Conservation (phyloP, 345 rosid species). For the Euphorbia lathyris region DNA sequence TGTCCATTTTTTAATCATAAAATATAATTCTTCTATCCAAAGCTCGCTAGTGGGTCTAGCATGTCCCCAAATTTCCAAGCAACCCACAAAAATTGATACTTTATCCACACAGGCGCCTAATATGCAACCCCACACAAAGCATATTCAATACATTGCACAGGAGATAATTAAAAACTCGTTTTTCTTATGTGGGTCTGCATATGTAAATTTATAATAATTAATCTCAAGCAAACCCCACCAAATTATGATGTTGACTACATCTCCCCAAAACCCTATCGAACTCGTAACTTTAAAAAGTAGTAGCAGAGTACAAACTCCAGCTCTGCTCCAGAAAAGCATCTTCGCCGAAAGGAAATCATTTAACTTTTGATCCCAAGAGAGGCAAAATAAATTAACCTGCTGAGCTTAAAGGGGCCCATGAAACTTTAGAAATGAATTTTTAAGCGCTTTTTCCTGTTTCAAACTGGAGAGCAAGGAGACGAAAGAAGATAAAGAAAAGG, state of each 20-base stretch:
- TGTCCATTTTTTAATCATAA: not conserved
- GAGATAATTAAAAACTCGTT: not conserved
- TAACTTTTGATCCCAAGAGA: not conserved
- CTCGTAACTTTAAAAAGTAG: not conserved
- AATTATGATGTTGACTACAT: too few relatives aligned
- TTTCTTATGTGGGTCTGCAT: not conserved
- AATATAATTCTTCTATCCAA: not conserved
- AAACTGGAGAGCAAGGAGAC: not conserved
- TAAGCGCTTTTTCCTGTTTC: not conserved
- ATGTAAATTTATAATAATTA: too few relatives aligned
- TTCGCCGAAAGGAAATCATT: not conserved
- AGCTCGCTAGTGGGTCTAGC: slow-evolving; percentile 16
- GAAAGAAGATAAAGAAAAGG: not conserved
- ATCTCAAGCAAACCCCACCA: too few relatives aligned
- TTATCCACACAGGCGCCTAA: not conserved
- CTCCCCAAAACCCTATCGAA: not conserved
- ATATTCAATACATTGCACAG: not conserved
- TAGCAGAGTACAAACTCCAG: not conserved
- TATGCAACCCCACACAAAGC: not conserved
- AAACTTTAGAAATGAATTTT: not conserved
- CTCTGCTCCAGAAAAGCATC: not conserved
- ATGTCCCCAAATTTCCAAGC: slow-evolving; percentile 16
- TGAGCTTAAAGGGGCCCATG: not conserved
- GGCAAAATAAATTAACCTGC: not conserved
- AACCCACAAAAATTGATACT: not conserved